Conservation (phyloP, 2,329 filamentous ascomycete species). For the Clonostachys solani region DNA sequence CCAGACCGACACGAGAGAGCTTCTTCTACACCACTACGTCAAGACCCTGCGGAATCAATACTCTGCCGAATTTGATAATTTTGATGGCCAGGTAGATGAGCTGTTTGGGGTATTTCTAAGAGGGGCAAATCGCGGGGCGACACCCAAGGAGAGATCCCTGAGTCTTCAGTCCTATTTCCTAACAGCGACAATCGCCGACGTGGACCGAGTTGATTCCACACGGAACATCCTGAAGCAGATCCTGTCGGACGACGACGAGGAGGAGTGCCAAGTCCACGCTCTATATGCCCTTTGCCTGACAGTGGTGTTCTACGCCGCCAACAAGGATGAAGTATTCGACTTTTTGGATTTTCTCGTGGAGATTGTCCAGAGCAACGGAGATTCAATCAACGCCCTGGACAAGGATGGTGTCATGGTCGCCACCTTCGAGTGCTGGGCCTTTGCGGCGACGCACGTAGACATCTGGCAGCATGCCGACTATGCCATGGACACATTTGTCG, state of each 20-base stretch:
- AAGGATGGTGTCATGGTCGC: constrained; percentile 67
- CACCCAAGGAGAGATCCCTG: constrained; percentile 62
- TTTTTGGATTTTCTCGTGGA: constrained; percentile 73
- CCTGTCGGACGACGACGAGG: constrained; percentile 53
- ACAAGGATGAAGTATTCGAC: constrained; percentile 62
- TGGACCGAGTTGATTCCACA: constrained; percentile 22
- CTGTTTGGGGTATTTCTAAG: constrained; percentile 63
- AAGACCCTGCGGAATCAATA: constrained; percentile 49
- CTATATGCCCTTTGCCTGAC: constrained; percentile 72
- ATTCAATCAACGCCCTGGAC: constrained; percentile 66
- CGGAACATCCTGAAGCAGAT: constrained; percentile 24
- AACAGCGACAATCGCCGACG: constrained; percentile 61
- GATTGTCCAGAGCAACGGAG: constrained; percentile 75
- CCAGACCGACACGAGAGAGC: constrained; percentile 65
- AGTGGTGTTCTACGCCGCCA: constrained; percentile 71
- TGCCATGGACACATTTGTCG: constrained; percentile 76
- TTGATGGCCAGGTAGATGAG: constrained; percentile 49
- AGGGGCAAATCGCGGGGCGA: constrained; percentile 65
- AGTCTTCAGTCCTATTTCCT: constrained; percentile 70
- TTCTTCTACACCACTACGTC: constrained; percentile 23
- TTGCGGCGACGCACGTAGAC: constrained; percentile 73
- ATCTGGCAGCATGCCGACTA: constrained; percentile 69
- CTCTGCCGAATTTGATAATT: constrained; percentile 34
- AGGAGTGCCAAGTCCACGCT: constrained; percentile 61
- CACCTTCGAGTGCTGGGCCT: constrained; percentile 74